These are phyloP conservation scores for Cercospora berteroae DNA, from an alignment of 2,329 filamentous ascomycete species.

Conservation along the genomic window DNA sequence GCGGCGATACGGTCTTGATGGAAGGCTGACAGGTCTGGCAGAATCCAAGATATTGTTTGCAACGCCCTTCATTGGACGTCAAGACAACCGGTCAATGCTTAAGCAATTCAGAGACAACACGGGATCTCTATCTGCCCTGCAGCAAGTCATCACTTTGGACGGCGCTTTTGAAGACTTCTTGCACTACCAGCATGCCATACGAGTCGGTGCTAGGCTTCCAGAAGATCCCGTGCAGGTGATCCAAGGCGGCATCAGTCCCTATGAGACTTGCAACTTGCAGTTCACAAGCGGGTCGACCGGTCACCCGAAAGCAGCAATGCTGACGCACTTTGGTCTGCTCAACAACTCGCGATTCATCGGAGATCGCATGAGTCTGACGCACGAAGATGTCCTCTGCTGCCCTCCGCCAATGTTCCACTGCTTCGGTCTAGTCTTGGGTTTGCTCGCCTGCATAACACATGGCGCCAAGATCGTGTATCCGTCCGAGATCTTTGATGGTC, in stretches of 20 bases:
- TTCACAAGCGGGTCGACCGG: slow-evolving; percentile 76
- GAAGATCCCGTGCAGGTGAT: slow-evolving; percentile 53
- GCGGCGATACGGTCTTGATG: not conserved
- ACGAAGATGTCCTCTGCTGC: slow-evolving; percentile 70
- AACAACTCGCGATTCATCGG: slow-evolving; percentile 46
- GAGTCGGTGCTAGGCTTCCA: slow-evolving; percentile 51
- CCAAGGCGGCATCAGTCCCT: slow-evolving; percentile 57
- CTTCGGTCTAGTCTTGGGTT: slow-evolving; percentile 75
- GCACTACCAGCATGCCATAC: slow-evolving; percentile 29
- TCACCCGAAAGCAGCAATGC: slow-evolving; percentile 70
- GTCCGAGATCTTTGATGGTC: slow-evolving; percentile 68
- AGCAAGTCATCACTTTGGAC: slow-evolving; percentile 31
- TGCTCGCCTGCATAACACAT: slow-evolving; percentile 70
- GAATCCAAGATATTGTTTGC: slow-evolving; percentile 73
- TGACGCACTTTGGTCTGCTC: slow-evolving; percentile 50
- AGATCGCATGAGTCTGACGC: slow-evolving; percentile 68
- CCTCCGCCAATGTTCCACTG: slow-evolving; percentile 84
- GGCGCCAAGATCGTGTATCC: slow-evolving; percentile 76
- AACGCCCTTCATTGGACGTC: slow-evolving; percentile 64
- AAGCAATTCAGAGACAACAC: slow-evolving; percentile 21
- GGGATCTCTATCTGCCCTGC: slow-evolving; percentile 24
- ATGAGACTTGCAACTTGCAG: slow-evolving; percentile 70
- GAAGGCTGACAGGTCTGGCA: slow-evolving; percentile 33
- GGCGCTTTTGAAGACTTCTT: slow-evolving; percentile 26
- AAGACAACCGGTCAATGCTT: slow-evolving; percentile 63